Percentiles rank a stretch among this genome's conserved stretches.
Evolutionary conservation across 129 eudicot species (phyloP).

Genomic region (Saposhnikovia divaricata): DNA sequence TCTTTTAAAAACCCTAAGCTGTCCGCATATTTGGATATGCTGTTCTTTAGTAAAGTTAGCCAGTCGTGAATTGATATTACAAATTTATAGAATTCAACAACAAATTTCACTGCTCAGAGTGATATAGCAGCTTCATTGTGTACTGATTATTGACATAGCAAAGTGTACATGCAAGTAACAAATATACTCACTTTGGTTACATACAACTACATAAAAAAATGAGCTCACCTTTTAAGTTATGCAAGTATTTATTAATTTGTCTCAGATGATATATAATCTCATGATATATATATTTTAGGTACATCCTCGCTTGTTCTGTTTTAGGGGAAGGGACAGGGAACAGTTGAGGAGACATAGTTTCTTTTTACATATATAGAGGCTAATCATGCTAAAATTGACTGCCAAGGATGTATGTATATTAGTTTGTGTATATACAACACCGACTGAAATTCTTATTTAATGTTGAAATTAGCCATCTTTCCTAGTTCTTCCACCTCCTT

Average conservation of each 20-base stretch:
- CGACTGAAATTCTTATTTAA: background rate
- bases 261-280: constrained; percentile 11
- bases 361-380: constrained; percentile 8
- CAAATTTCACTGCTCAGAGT: background rate
- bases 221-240: constrained; percentile 7
- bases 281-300: background rate
- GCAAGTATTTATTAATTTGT: background rate
- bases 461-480: constrained; percentile 36
- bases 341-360: background rate
- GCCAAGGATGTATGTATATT: background rate
- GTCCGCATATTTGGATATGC: background rate
- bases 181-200: background rate
- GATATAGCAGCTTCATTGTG: background rate
- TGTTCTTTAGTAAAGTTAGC: background rate
- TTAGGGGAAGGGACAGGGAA: background rate
- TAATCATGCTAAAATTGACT: constrained; percentile 14
- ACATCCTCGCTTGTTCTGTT: background rate
- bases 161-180: background rate
- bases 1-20: background rate
- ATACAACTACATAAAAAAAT: constrained; percentile 3
- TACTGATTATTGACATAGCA: background rate
- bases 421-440: constrained; percentile 3
- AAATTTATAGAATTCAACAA: background rate
- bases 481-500: constrained; percentile 65
- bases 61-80: background rate